Conservation (phyloP, 495 filamentous ascomycete genomes). For the Tuber magnatum region DNA sequence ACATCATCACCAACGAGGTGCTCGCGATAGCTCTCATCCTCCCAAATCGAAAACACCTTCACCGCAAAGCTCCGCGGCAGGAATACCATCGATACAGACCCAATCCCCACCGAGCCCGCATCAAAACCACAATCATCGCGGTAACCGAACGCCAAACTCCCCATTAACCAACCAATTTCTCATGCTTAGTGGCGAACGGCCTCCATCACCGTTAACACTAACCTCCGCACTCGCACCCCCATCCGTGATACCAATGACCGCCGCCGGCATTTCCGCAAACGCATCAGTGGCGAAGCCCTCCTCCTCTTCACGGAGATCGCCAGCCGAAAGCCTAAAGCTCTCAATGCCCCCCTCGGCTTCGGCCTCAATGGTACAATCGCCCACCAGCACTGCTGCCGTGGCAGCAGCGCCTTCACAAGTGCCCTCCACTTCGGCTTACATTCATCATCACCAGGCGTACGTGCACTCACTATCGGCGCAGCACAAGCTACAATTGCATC, state of each 20-base stretch:
- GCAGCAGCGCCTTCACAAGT: slow-evolving; percentile 6
- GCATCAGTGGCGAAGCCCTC: slow-evolving; percentile 18
- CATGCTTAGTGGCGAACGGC: slow-evolving; percentile 24
- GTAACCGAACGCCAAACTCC: not conserved
- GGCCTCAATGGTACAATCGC: not conserved
- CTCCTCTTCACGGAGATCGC: slow-evolving; percentile 27
- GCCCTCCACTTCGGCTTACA: slow-evolving; percentile 10
- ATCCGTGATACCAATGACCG: slow-evolving; percentile 37
- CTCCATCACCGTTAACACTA: slow-evolving; percentile 28
- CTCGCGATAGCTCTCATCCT: slow-evolving; percentile 8
- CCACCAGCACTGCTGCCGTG: slow-evolving; percentile 4
- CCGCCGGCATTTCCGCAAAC: slow-evolving; percentile 23
- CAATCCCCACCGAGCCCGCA: slow-evolving; percentile 10
- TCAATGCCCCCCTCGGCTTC: slow-evolving; percentile 29
- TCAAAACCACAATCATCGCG: slow-evolving; percentile 1
- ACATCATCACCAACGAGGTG: slow-evolving; percentile 2
- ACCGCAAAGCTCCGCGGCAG: slow-evolving; percentile 5
- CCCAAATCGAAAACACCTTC: slow-evolving; percentile 10
- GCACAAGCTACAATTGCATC: slow-evolving; percentile 52
- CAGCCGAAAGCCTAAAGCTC: slow-evolving; percentile 24
- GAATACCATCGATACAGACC: slow-evolving; percentile 5
- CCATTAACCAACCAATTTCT: slow-evolving; percentile 25
- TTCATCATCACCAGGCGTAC: slow-evolving; percentile 30
- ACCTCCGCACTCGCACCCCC: slow-evolving; percentile 33
- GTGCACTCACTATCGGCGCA: slow-evolving; percentile 37